These are phyloP conservation scores for Metschnikowia lachancei DNA, from an alignment of 805 yeast species.

Conservation along the genomic window DNA sequence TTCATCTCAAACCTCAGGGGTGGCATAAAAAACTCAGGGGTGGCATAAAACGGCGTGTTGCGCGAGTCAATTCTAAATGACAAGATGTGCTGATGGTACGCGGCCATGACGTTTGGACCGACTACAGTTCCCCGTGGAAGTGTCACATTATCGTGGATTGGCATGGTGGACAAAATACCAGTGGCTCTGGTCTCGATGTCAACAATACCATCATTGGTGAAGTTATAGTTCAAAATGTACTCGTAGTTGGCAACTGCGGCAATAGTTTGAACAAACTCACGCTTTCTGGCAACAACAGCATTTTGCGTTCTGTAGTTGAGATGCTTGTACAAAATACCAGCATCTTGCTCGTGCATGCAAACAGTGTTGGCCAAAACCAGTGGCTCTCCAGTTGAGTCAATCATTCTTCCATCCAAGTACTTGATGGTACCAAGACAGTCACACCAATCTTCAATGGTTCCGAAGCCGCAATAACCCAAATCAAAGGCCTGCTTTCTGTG, in stretches of 20 bases:
- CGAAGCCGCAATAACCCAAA: conserved; percentile 83
- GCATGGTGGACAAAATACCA: conserved; percentile 83
- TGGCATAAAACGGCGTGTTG: too few species aligned
- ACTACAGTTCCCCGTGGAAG: conserved; percentile 76
- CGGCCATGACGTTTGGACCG: conserved; percentile 79
- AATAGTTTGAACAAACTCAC: conserved; percentile 77
- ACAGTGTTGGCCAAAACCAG: conserved; percentile 63
- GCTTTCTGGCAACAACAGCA: conserved; percentile 72
- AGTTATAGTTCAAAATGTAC: conserved; percentile 67
- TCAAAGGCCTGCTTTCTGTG: conserved; percentile 87
- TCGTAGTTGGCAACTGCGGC: conserved; percentile 86
- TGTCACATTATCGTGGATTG: conserved; percentile 63
- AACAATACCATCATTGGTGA: conserved; percentile 76
- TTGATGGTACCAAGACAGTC: conserved; percentile 80
- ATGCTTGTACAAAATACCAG: conserved; percentile 75
- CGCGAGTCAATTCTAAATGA: conserved; percentile 80
- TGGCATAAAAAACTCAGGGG: too few species aligned
- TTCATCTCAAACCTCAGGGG: too few species aligned
- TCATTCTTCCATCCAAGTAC: conserved; percentile 62
- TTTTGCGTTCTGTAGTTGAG: conserved; percentile 70
- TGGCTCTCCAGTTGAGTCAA: conserved; percentile 60
- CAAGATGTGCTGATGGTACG: conserved; percentile 79
- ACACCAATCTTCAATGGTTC: conserved; percentile 72
- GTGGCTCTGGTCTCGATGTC: conserved; percentile 81
- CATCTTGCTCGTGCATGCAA: conserved; percentile 79